Evolutionary conservation across 805 yeast species (phyloP).

Genomic region (Wickerhamiella domercqiae): DNA sequence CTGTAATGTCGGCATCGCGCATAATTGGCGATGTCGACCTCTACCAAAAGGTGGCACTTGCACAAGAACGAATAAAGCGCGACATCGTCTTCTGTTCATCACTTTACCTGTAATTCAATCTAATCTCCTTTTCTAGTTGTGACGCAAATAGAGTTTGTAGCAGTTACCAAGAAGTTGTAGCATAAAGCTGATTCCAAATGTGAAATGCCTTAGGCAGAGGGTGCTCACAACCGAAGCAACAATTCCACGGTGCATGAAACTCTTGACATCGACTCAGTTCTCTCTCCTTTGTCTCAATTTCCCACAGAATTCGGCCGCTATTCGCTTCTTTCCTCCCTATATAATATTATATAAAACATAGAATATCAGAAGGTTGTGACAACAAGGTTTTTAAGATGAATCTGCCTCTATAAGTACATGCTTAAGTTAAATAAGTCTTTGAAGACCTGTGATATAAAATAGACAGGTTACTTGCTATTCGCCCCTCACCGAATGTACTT

Average conservation of each 20-base stretch:
- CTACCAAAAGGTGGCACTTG: constrained; percentile 76
- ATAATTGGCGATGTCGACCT: constrained; percentile 88
- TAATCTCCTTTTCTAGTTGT: background rate
- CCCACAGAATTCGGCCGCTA: too few species aligned
- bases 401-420: too few species aligned
- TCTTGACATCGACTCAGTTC: too few species aligned
- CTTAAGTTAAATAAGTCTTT: too few species aligned
- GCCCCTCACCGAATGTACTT: too few species aligned
- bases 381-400: too few species aligned
- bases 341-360: too few species aligned
- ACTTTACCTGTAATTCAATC: constrained; percentile 43
- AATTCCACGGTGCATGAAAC: background rate
- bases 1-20: constrained; percentile 83
- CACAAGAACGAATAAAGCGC: constrained; percentile 88
- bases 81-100: constrained; percentile 97
- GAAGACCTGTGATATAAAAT: too few species aligned
- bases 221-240: background rate
- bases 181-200: background rate
- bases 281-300: too few species aligned
- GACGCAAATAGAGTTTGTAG: background rate
- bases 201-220: background rate
- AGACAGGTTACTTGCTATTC: too few species aligned
- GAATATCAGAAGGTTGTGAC: too few species aligned
- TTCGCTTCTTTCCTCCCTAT: too few species aligned
- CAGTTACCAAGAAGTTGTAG: background rate